Evolutionary conservation across 192 early-diverging fungal genomes (phyloP).

Genomic region (Podila clonocystis): DNA sequence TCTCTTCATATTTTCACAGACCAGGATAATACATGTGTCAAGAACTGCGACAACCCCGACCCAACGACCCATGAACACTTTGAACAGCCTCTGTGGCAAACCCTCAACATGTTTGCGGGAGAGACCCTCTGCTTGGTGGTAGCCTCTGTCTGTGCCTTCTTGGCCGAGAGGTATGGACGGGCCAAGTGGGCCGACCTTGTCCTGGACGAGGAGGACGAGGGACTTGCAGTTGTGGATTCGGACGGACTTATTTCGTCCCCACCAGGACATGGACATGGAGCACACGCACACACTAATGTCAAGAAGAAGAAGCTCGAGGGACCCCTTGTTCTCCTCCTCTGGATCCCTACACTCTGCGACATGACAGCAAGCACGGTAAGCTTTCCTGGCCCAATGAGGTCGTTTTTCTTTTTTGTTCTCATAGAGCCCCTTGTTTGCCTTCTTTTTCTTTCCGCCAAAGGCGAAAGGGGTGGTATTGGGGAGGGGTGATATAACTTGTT

Average conservation of each 20-base stretch:
- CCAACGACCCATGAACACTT: constrained; percentile 74
- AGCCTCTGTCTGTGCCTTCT: constrained; percentile 61
- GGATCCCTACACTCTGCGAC: constrained; percentile 87
- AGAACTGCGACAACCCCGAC: constrained; percentile 86
- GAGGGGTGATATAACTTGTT: no score
- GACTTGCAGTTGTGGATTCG: constrained; percentile 49
- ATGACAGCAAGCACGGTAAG: constrained; percentile 79
- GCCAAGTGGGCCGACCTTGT: constrained; percentile 36
- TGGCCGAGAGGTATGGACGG: constrained; percentile 28
- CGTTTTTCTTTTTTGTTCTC: no score
- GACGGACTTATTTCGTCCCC: constrained; percentile 45
- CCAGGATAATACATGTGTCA: constrained; percentile 94
- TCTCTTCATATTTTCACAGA: constrained; percentile 58
- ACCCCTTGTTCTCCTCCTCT: constrained; percentile 65
- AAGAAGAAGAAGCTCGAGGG: constrained; percentile 64
- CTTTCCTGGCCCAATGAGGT: not conserved
- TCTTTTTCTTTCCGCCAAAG: no score
- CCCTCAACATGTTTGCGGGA: constrained; percentile 97
- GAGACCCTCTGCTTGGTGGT: constrained; percentile 84
- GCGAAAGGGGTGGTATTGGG: no score
- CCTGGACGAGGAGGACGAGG: constrained; percentile 18
- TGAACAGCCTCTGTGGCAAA: constrained; percentile 99
- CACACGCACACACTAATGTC: constrained; percentile 6
- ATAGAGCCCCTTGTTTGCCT: no score
- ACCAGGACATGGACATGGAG: constrained; percentile 14